A percentile compares a stretch with the other conserved stretches of the same genome.
phyloP scores from a whole-genome alignment of 192 early-diverging fungal genomes.

The Coemansia asiatica region DNA sequence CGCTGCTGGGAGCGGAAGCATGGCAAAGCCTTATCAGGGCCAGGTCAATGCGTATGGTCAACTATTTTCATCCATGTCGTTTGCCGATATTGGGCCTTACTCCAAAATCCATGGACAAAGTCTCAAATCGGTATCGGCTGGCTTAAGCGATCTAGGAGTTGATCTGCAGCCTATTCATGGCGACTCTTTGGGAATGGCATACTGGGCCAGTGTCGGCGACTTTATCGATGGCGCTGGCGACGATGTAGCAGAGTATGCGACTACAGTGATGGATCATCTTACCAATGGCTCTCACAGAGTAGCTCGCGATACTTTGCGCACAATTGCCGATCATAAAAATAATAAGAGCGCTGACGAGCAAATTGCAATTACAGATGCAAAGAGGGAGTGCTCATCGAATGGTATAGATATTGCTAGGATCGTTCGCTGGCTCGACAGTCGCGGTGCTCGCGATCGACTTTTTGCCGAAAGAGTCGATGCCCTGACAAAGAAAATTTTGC shows the following conservation, averaged over 20 bases:
- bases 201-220: constrained; percentile 49
- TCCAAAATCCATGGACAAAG: constrained; percentile 1
- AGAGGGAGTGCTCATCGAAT: background rate
- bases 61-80: constrained; percentile 19
- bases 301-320: constrained; percentile 20
- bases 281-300: constrained; percentile 27
- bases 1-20: background rate
- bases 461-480: constrained; percentile 29
- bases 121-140: background rate
- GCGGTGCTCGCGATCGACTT: constrained; percentile 29
- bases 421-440: constrained; percentile 34
- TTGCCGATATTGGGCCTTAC: constrained; percentile 34
- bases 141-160: background rate
- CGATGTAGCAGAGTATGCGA: constrained; percentile 24
- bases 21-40: background rate
- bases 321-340: background rate
- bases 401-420: constrained; percentile 18
- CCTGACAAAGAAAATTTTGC: constrained; percentile 18
- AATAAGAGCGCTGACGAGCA: background rate
- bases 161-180: constrained; percentile 31
- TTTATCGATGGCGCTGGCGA: constrained; percentile 48
- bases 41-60: constrained; percentile 24
- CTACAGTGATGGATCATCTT: constrained; percentile 40
- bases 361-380: background rate
- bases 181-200: constrained; percentile 46